Base-by-base conservation (phyloP, 495 filamentous ascomycete species). In the Aspergillus kassunensis region DNA sequence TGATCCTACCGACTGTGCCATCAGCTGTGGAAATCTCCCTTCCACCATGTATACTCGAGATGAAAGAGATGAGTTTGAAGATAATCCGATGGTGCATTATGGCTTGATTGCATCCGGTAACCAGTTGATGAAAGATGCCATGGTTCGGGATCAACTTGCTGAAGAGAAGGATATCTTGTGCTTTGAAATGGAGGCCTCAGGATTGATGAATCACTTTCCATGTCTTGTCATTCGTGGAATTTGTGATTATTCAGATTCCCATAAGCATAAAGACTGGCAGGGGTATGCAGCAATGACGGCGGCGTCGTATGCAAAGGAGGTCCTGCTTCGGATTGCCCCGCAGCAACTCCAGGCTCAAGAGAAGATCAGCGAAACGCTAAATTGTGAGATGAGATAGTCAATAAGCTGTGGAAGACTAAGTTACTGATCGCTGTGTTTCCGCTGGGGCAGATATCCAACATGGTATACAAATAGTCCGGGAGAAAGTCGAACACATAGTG, bases 231-330 rank as follows among this genome's bases (percentile, higher is more conserved):
- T 66, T 16, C 45, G 58, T 19, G 63, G 63, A 2, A 53, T 66
- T 23, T 64, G 58, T 25, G 61, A 66, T 37, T 66, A 66, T 46
- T 45, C 52, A 0, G 63, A 64, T 36, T 56, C 57, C 1, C 63
- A 66, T 36, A 66, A 55, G 39, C 31, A 55, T 6, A 45, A 55
- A 9, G 10, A 11, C 11, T 55, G 46, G 53, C 53, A 50, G 27
- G 25, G 29, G 4, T 51, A 51, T 51, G 54, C 54, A 4, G 61
- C 55, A 49, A 61, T 37, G 18, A 54, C 37, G 2, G 59, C 63
- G 21, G 61, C 63, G 1, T 55, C 55, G 3, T 63, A 53, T 48
- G 53, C 53, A 0, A 46, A 57, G 27, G 55, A 45, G 16, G 44
- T 64, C 21, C 42, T 67, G 20, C 37, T 30, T n/a, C n/a, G 29